Conservation (phyloP, 805 yeast species). For the Pichia nanzhaoensis region DNA sequence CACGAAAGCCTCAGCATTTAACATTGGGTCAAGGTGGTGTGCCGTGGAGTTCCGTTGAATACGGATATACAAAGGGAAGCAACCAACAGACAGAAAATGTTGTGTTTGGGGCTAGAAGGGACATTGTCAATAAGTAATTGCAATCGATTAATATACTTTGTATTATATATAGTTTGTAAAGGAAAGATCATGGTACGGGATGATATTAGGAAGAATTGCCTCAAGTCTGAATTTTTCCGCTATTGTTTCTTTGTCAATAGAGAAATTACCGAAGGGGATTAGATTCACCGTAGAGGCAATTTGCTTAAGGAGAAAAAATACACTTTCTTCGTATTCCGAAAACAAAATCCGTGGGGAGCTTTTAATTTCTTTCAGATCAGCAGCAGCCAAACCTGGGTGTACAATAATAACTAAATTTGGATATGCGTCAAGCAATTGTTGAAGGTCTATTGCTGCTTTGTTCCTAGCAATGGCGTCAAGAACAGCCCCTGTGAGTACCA, state of each 20-base stretch:
- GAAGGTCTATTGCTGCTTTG: slow-evolving; percentile 1
- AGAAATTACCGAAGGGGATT: slow-evolving; percentile 19
- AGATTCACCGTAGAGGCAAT: slow-evolving; percentile 27
- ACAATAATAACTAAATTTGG: slow-evolving; percentile 23
- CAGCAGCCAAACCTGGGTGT: slow-evolving; percentile 23
- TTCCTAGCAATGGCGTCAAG: not conserved
- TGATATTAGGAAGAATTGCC: slow-evolving; percentile 20
- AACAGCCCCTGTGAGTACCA: slow-evolving; percentile 17
- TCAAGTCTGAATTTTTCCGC: slow-evolving; percentile 22
- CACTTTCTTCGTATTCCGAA: slow-evolving; percentile 42
- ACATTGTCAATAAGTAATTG: slow-evolving; percentile 31
- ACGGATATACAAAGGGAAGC: slow-evolving; percentile 55
- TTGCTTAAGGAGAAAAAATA: slow-evolving; percentile 52
- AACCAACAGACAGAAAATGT: slow-evolving; percentile 47
- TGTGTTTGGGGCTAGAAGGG: slow-evolving; percentile 47
- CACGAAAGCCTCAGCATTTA: slow-evolving; percentile 47
- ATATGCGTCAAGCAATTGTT: slow-evolving; percentile 12
- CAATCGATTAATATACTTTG: too few relatives aligned
- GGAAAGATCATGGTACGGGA: not conserved
- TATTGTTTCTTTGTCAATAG: slow-evolving; percentile 11
- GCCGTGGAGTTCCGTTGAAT: slow-evolving; percentile 52
- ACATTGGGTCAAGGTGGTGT: slow-evolving; percentile 26
- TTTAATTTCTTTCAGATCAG: too few relatives aligned
- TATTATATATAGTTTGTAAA: not conserved
- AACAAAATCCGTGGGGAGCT: slow-evolving; percentile 30